These are phyloP conservation scores for Heterobasidion annosum DNA, from an alignment of 1,284 basidiomycete species.

Conservation along the genomic window DNA sequence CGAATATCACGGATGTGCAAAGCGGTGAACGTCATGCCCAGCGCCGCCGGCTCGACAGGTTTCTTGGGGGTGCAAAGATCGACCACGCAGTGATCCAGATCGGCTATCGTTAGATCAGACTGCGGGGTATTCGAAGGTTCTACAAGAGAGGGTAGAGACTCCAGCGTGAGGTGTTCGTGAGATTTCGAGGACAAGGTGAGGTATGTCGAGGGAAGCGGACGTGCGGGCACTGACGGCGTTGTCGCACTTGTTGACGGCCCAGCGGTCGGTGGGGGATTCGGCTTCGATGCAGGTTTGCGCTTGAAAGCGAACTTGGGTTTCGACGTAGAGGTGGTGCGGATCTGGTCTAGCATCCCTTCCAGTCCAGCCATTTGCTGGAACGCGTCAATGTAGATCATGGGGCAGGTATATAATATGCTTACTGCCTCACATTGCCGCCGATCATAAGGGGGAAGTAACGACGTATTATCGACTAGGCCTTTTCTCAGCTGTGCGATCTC, in stretches of 20 bases:
- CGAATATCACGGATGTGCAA: slow-evolving; percentile 52
- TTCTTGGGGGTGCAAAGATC: slow-evolving; percentile 31
- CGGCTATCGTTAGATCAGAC: slow-evolving; percentile 48
- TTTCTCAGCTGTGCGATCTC: slow-evolving; percentile 43
- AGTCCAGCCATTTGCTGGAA: slow-evolving; percentile 50
- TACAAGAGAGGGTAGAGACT: slow-evolving; percentile 19
- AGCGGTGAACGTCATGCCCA: slow-evolving; percentile 31
- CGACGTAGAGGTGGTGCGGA: slow-evolving; percentile 34
- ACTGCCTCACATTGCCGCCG: slow-evolving; percentile 65
- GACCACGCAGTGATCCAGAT: slow-evolving; percentile 58
- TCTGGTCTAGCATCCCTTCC: slow-evolving; percentile 41
- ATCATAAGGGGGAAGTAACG: slow-evolving; percentile 63
- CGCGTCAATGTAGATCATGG: not conserved
- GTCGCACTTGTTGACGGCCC: slow-evolving; percentile 11
- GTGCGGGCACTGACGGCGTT: slow-evolving; percentile 13
- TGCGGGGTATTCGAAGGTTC: slow-evolving; percentile 12
- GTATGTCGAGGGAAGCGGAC: slow-evolving; percentile 16
- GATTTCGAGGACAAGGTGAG: slow-evolving; percentile 27
- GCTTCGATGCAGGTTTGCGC: slow-evolving; percentile 30
- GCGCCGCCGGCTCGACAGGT: slow-evolving; percentile 11
- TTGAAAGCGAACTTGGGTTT: slow-evolving; percentile 69
- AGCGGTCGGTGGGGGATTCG: not conserved
- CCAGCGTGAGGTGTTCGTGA: slow-evolving; percentile 28
- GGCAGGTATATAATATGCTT: slow-evolving; percentile 16
- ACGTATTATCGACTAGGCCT: slow-evolving; percentile 48